Evolutionary conservation across 2,329 filamentous ascomycete genomes (phyloP), one percentile per base, ranked within the genome.

Genomic region (Sphaerulina musiva): DNA sequence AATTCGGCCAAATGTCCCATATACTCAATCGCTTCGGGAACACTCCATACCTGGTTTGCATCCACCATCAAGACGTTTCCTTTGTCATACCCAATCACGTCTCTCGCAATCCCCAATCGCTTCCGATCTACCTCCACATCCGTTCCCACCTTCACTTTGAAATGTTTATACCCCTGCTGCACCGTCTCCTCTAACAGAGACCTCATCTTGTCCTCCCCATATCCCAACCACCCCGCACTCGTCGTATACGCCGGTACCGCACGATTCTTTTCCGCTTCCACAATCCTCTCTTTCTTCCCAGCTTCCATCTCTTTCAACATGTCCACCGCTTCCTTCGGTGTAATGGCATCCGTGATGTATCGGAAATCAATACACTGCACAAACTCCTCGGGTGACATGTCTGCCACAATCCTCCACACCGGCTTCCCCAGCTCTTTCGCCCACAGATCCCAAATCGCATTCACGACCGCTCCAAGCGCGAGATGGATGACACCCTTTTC

Each of bases 371-470:
- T 91, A 74, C 90, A 92, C 55, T 78, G 74, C 48, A 95, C 89
- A 48, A 95, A 82, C 74, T 95, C 85, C 73, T 93, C 86, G 1
- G 90, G 89, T 3, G 80, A 85, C 87, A 95, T 95, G 62, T 95
- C 90, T 9, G 87, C 86, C 23, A 96, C 86, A 58, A 96, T 85
- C 55, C 84, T 81, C 91, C 90, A 95, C 11, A 95, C 88, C 3
- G 90, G 91, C 76, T 95, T 95, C 60, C 81, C 79, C 36, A 93
- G 80, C 2, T 80, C 80, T 76, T 95, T 95, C 51, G 88, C 89
- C 90, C 90, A 95, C n/a, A 95, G 81, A 71, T 95, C 90, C 90
- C 90, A 95, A 65, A 95, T 78, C 12, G 89, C 90, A 70, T 95
- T 95, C 64, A 68, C 87, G 12, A 95, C 86, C 42, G 89, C 87